Evolutionary conservation across 2,329 filamentous ascomycete species (phyloP), one percentile per base, ranked within the genome.

Genomic region (Colletotrichum higginsianum): DNA sequence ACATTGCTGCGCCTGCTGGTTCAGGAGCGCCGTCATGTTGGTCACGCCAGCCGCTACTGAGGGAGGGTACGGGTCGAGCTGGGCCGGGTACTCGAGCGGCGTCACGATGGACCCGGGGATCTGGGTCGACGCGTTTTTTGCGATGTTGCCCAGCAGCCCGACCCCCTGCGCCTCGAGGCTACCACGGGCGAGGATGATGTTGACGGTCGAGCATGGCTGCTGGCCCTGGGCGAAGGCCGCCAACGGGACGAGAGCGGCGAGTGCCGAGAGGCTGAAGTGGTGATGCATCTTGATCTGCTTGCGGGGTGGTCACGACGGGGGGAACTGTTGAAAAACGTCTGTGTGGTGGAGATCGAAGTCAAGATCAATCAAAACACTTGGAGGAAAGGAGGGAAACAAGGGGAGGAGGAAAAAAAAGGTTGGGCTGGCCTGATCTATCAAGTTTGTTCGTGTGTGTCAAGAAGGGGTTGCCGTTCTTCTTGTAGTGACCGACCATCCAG

Each of bases 101-200:
- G 76, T 77, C 49, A 83, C 66, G 40, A 78, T 66, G 38, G 82
- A 83, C 53, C 78, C 79, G n/a, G 78, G 75, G 71, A 85, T 74
- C 67, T 77, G 74, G 7, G 71, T 72, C 21, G 78, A 76, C 42
- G 84, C 75, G 30, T 75, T 73, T 23, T 79, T 73, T 5, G 82
- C 81, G 8, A 84, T 66, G 13, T 67, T 71, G n/a, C 81, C 82
- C 13, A 80, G 77, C 56, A 75, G 74, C 23, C 83, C 84, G 6
- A 77, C 50, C 21, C 83, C 83, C 13, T 75, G 65, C 3, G 75
- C 64, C 74, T 85, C 83, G 40, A 56, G 65, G 16, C 81, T 83
- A 47, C 83, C 83, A 46, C 83, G 80, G 18, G 82, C 80, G 66
- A 82, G 80, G 69, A 85, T 75, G 62, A 85, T 78, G 78, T 84